Base-by-base conservation (phyloP, 2,329 filamentous ascomycete genomes). In the Colletotrichum brevisporum region DNA sequence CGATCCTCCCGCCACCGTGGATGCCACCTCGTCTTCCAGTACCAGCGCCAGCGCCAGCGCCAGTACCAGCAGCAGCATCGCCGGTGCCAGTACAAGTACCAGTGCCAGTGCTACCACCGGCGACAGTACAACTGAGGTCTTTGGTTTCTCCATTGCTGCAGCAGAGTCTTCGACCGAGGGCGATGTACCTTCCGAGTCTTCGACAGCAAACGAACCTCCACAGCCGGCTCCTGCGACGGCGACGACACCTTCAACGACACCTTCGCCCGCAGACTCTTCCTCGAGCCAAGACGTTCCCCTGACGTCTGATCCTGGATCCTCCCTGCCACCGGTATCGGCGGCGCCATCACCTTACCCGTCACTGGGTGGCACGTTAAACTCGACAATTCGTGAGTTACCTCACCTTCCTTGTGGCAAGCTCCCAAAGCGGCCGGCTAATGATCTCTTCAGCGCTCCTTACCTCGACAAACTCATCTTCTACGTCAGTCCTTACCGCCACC, bases 1-100 rank as follows among this genome's bases (percentile, higher is more conserved):
- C 72, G 78, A 79, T 48, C 71, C 79, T 53, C 76, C 82, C 45
- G 77, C 79, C 73, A 83, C 83, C 63, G 76, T 80, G 63, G 74
- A 82, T 69, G 73, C 79, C 70, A 47, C 57, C 41, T 21, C 66
- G 13, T 59, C 69, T 16, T 41, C 47, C 54, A 60, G 36, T 36
- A n/a, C 51, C 41, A 76, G 74, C 50, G 66, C 73, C 6, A 66
- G 54, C 9, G 41, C 58, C 24, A 63, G 63, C 55, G 48, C 63
- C 48, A 75, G 74, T 43, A n/a, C 16, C 41, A 43, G 13, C 41
- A 43, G 13, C 41, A 43, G 13, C 41, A 43, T n/a, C 13, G 16
- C 41, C 13, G 67, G 63, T 16, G 50, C 58, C 27, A 67, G 65
- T 48, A 64, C 73, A 4, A 66, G 54, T 12, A 27, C 58, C n/a